Conservation (phyloP, 768 basidiomycete species). For the Phanerochaete carnosa region DNA sequence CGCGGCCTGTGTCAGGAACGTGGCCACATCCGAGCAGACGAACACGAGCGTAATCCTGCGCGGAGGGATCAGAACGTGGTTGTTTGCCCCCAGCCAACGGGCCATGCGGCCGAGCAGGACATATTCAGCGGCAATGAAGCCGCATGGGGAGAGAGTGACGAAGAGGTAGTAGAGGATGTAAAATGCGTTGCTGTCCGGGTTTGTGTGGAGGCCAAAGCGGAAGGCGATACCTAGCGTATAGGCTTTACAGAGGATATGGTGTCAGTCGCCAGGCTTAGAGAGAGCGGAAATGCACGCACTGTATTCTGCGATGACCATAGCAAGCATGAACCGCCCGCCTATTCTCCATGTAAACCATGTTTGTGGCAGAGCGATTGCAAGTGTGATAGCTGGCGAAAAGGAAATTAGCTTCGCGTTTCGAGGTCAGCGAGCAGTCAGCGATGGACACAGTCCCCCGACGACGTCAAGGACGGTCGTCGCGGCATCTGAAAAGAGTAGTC, state of each 20-base stretch:
- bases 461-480: not conserved
- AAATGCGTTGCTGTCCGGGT: slow-evolving; percentile 49
- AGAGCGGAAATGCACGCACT: slow-evolving; percentile 27
- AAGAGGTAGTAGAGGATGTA: slow-evolving; percentile 59
- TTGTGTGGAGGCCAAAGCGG: slow-evolving; percentile 51
- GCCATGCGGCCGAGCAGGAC: slow-evolving; percentile 63
- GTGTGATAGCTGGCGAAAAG: slow-evolving; percentile 14
- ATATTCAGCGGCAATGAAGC: slow-evolving; percentile 70
- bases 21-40: slow-evolving; percentile 58
- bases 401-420: not conserved
- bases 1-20: slow-evolving; percentile 63
- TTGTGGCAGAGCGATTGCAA: slow-evolving; percentile 39
- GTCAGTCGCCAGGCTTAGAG: not conserved
- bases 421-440: not conserved
- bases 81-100: slow-evolving; percentile 40
- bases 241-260: slow-evolving; percentile 29
- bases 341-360: slow-evolving; percentile 39
- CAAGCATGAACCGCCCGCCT: slow-evolving; percentile 56
- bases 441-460: slow-evolving; percentile 4
- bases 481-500: slow-evolving; percentile 42
- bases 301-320: slow-evolving; percentile 59
- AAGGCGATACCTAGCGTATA: slow-evolving; percentile 54
- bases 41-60: slow-evolving; percentile 53
- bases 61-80: slow-evolving; percentile 47
- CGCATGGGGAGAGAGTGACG: slow-evolving; percentile 67